Evolutionary conservation across 164 flowering plant genomes (phyloP), one percentile per base, ranked within the genome.

Genomic region (Berberis vulgaris): DNA sequence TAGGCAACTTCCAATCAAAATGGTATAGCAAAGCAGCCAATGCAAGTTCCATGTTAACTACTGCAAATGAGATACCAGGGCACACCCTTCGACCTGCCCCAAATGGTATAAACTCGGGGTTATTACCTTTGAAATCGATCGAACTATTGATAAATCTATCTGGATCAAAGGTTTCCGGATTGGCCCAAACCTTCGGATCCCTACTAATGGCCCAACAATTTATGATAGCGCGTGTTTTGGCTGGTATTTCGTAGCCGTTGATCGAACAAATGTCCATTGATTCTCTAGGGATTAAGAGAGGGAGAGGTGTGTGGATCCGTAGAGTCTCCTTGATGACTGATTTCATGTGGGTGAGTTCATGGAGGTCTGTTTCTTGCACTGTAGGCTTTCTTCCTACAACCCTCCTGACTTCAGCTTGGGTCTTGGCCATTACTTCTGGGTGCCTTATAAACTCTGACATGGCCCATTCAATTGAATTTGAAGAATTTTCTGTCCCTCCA

Each of bases 11-110:
- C 89, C 89, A 84, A 41, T 81, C 78, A 44, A 84, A 82, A 64
- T 84, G 86, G 63, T 69, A 76, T 43, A 81, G 38, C 2, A 83
- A 72, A 49, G 69, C 55, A 49, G 81, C 81, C 45, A 79, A 62
- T 9, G 86, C 69, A 13, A 67, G 61, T 75, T 82, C 81, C 5
- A 82, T 71, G 0, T 78, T 75, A 0, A 84, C 88, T 45, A 81
- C 54, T 1, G 73, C 84, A 66, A 82, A 77, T 6, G 76, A 60
- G 42, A 61, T 76, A 2, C 86, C 80, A 0, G 86, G 89, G 64
- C 87, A 85, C n/a, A 85, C 83, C 72, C 83, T 62, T 52, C 83
- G 69, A 42, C 84, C 83, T 54, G 80, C 85, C 0, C 85, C 84
- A 59, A 83, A 83, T 6, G 87, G 83, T 40, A 81, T 41, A 54